Conservation (phyloP, 768 basidiomycete species). For the Boletus edulis region DNA sequence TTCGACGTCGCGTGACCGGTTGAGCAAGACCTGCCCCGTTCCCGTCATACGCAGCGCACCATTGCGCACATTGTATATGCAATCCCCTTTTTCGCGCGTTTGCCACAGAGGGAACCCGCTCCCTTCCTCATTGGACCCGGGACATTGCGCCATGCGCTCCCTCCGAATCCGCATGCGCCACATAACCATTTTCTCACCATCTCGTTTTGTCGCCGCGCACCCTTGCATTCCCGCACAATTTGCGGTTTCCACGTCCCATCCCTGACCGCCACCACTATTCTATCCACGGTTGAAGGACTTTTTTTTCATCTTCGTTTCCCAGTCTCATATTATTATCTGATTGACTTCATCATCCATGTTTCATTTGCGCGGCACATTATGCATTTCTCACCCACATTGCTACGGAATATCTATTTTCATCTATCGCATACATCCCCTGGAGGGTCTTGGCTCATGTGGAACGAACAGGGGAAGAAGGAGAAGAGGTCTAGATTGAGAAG, state of each 20-base stretch:
- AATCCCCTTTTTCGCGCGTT: conserved; percentile 20
- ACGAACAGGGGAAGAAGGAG: conserved; percentile 9
- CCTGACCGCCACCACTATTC: background rate
- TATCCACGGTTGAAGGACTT: conserved; percentile 6
- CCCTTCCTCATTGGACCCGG: conserved; percentile 19
- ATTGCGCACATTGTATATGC: conserved; percentile 22
- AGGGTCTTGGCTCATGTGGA: conserved; percentile 18
- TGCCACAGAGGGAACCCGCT: conserved; percentile 21
- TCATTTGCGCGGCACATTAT: conserved; percentile 25
- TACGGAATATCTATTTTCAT: conserved; percentile 33
- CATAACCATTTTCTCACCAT: conserved; percentile 14
- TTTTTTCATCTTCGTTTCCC: conserved; percentile 16
- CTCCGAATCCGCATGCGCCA: conserved; percentile 22
- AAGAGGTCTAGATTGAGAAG: conserved; percentile 12
- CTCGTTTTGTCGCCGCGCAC: conserved; percentile 12
- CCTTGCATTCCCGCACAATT: conserved; percentile 20
- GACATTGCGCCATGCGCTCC: conserved; percentile 25
- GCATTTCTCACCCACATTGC: conserved; percentile 29
- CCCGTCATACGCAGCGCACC: conserved; percentile 11
- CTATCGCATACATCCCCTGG: conserved; percentile 25
- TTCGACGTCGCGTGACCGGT: conserved; percentile 29
- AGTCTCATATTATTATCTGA: conserved; percentile 28
- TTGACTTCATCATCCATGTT: conserved; percentile 20
- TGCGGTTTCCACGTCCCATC: conserved; percentile 9
- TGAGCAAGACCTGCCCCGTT: conserved; percentile 11